Evolutionary conservation across 495 filamentous ascomycete genomes (phyloP), one percentile per base, ranked within the genome.

Genomic region (Evansstolkia leycettana): DNA sequence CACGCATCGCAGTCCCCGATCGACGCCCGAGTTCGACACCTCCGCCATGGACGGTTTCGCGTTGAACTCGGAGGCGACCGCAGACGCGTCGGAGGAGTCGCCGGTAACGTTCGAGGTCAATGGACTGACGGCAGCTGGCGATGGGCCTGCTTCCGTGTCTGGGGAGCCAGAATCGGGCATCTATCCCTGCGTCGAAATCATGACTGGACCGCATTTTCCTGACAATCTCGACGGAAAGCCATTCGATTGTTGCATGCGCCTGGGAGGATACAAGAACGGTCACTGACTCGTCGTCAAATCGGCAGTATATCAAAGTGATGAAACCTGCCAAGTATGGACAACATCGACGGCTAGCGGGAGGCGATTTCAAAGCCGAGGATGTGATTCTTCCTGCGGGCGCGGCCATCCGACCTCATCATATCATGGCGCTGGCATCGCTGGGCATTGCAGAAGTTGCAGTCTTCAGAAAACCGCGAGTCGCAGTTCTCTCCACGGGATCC

Each of bases 1-100:
- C n/a, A n/a, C n/a, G n/a, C n/a, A n/a, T n/a, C n/a, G n/a, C n/a
- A n/a, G n/a, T n/a, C n/a, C n/a, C 20, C 20, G 5, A 23, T 23
- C 35, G 3, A 46, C 31, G 0, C 43, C 39, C 16, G 24, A 36
- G 28, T 39, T 28, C 27, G 36, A 46, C 13, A 46, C 43, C n/a
- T 46, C 39, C 14, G 39, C 39, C 3, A 42, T 46, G 43, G 43
- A 46, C 25, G 43, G 43, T 1, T 46, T 36, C 24, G 43, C 39
- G 13, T 15, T 46, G 17, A 46, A 35, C 28, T 39, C 43, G 1
- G 14, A 24, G 8, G 36, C 33, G 4, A 42, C 43, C 0, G 17
- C 36, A 8, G 27, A 29, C 2, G 39, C 43, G 1, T 31, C 31
- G 4, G 11, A 28, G 12, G 25, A 42, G 2, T 28, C 17, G 5